phyloP scores from a whole-genome alignment of 768 basidiomycete genomes.

The Trichaptum fuscoviolaceum region DNA sequence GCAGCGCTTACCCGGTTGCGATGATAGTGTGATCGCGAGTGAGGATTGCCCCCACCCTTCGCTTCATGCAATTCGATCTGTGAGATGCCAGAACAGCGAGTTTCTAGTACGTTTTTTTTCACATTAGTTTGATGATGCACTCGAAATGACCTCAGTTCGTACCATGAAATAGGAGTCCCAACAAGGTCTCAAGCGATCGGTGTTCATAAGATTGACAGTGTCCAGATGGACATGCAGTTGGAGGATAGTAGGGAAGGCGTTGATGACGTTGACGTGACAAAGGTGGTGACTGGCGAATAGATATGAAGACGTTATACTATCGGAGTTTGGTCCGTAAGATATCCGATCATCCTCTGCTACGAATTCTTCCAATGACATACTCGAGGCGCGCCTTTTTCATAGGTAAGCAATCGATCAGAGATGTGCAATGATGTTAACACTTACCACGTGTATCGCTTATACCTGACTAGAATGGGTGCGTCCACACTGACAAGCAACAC shows the following conservation, averaged over 20 bases:
- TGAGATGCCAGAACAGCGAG: slow-evolving; percentile 86
- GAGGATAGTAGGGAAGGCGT: slow-evolving; percentile 52
- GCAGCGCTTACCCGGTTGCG: slow-evolving; percentile 61
- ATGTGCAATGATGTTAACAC: slow-evolving; percentile 22
- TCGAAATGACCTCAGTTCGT: slow-evolving; percentile 14
- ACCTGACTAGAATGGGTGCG: slow-evolving; percentile 73
- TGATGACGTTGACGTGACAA: slow-evolving; percentile 60
- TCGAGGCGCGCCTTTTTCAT: slow-evolving; percentile 11
- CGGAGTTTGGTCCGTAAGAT: slow-evolving; percentile 46
- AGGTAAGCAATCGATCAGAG: neutral
- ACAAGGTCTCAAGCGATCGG: slow-evolving; percentile 73
- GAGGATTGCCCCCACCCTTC: slow-evolving; percentile 90
- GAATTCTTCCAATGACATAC: slow-evolving; percentile 62
- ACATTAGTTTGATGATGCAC: slow-evolving; percentile 7
- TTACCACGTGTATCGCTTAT: slow-evolving; percentile 49
- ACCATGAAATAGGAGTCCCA: slow-evolving; percentile 99
- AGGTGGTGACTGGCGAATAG: slow-evolving; percentile 10
- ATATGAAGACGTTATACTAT: slow-evolving; percentile 17
- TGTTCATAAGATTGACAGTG: slow-evolving; percentile 59
- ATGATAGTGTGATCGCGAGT: slow-evolving; percentile 79
- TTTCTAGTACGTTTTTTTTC: slow-evolving; percentile 46
- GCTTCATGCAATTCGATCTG: slow-evolving; percentile 95
- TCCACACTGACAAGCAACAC: slow-evolving; percentile 82
- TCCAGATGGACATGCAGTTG: slow-evolving; percentile 62
- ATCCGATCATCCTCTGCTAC: slow-evolving; percentile 63